Base-by-base conservation (phyloP, 495 filamentous ascomycete genomes). In the Neurospora hispaniola region DNA sequence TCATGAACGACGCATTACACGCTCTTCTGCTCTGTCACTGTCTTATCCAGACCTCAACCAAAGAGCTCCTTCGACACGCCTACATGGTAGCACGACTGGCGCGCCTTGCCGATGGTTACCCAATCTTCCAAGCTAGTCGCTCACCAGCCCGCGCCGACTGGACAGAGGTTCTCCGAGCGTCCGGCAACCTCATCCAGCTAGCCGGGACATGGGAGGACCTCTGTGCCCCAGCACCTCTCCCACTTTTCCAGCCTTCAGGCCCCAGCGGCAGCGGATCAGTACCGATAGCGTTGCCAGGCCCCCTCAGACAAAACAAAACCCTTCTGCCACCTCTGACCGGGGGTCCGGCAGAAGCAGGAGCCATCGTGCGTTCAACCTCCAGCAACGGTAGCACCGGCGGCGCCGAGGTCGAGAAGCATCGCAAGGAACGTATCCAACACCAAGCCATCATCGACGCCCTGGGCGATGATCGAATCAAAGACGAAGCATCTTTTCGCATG, bases 41-140 rank as follows among this genome's bases (percentile, higher is more conserved):
- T 41, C 87, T 94, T 11, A 81, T 93, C 16, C 92, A 93, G 78
- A 94, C 92, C 2, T 89, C 91, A 0, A 80, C 87, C 20, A 92
- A 89, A 69, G 91, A 93, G 78, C 85, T 93, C 41, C 88, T 88
- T 70, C 90, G 92, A 43, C 90, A 94, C 77, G 91, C 91, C 1
- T 85, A 92, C 80, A 94, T 93, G 87, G 92, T 90, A 9, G 90
- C 91, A 23, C 89, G 92, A 1, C 87, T 94, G 18, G 86, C 89
- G 5, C 88, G 92, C 44, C 85, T 93, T 27, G 89, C 89, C 70
- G 91, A 94, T 78, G 92, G 92, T 18, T 93, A 92, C 77, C 92
- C 92, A 0, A 88, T 93, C 70, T 93, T 94, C 77, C 89, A 93
- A 70, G 87, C 90, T 8, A 89, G 90, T 35, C 85, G 92, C 40